Evolutionary conservation across 176 grass and related monocot genomes (phyloP).

Genomic region (Eleusine coracana): DNA sequence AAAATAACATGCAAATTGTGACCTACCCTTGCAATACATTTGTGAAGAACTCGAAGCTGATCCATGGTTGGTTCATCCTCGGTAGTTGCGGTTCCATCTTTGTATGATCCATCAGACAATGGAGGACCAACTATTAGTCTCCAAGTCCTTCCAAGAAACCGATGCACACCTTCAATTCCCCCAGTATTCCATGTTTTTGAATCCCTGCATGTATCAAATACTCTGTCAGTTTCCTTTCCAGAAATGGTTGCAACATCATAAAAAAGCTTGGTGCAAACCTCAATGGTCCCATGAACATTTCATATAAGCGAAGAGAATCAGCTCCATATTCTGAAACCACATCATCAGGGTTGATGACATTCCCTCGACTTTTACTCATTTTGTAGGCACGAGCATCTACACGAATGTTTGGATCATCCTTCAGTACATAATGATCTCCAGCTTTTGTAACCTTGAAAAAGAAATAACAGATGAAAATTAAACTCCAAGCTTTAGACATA

Average conservation of each 20-base stretch:
- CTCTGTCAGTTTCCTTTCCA: constrained; percentile 27
- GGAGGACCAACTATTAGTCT: constrained; percentile 79
- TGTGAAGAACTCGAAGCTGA: constrained; percentile 85
- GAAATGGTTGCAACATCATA: constrained; percentile 24
- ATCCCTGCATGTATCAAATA: constrained; percentile 59
- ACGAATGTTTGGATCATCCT: constrained; percentile 72
- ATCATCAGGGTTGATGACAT: constrained; percentile 97
- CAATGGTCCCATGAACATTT: constrained; percentile 99
- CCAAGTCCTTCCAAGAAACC: constrained; percentile 94
- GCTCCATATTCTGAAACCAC: constrained; percentile 96
- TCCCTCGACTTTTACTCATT: constrained; percentile 99
- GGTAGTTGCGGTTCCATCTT: constrained; percentile 56
- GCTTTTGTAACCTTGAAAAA: constrained; percentile 74
- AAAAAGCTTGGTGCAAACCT: constrained; percentile 57
- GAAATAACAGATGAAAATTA: constrained; percentile 26
- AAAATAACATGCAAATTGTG: constrained; percentile 19
- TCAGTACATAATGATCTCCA: constrained; percentile 88
- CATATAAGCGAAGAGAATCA: constrained; percentile 95
- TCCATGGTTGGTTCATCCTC: constrained; percentile 69
- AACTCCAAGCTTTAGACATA: constrained; percentile 6
- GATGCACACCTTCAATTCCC: constrained; percentile 94
- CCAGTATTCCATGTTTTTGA: constrained; percentile 97
- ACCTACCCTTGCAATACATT: constrained; percentile 84
- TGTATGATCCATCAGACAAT: constrained; percentile 77
- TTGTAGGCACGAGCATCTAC: constrained; percentile 83